phyloP scores from a whole-genome alignment of 345 rosid species.

The Zanthoxylum bungeanum region DNA sequence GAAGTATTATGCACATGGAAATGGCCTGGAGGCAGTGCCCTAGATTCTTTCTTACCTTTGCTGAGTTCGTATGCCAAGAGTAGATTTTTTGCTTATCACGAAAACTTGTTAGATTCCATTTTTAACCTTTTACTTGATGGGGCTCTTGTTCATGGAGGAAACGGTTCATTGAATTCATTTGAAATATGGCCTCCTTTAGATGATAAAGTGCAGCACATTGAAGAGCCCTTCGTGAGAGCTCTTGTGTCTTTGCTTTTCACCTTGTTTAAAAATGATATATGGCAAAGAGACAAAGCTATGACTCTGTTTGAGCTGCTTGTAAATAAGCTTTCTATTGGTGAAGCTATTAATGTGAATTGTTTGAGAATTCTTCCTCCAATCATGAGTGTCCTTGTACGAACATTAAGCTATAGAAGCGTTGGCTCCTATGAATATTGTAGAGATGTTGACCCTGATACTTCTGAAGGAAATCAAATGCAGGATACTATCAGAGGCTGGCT shows the following conservation, averaged over 20 bases:
- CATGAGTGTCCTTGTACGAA: slow-evolving; percentile 45
- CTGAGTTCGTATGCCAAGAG: slow-evolving; percentile 52
- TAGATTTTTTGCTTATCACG: slow-evolving; percentile 24
- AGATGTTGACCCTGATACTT: slow-evolving; percentile 21
- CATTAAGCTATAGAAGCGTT: slow-evolving; percentile 34
- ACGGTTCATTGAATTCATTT: slow-evolving; percentile 25
- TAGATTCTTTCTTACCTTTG: slow-evolving; percentile 65
- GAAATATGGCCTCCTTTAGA: slow-evolving; percentile 41
- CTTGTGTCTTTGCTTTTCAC: slow-evolving; percentile 57
- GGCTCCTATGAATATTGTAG: slow-evolving; percentile 28
- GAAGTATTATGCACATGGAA: slow-evolving; percentile 92
- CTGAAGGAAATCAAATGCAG: slow-evolving; percentile 39
- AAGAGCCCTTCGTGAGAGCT: slow-evolving; percentile 85
- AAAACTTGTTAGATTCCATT: slow-evolving; percentile 55
- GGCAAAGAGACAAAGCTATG: slow-evolving; percentile 67
- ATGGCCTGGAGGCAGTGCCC: slow-evolving; percentile 87
- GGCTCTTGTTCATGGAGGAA: slow-evolving; percentile 66
- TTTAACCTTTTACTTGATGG: slow-evolving; percentile 77
- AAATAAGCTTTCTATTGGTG: slow-evolving; percentile 73
- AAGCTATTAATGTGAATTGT: slow-evolving; percentile 58
- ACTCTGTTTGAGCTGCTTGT: slow-evolving; percentile 52
- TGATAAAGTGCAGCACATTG: slow-evolving; percentile 44
- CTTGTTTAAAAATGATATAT: slow-evolving; percentile 61
- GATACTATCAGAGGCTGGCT: slow-evolving; percentile 64
- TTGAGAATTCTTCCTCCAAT: slow-evolving; percentile 69